Percentiles rank a stretch among this genome's conserved stretches.
Conservation (phyloP, 805 yeast species). For the Saturnispora bothae region DNA sequence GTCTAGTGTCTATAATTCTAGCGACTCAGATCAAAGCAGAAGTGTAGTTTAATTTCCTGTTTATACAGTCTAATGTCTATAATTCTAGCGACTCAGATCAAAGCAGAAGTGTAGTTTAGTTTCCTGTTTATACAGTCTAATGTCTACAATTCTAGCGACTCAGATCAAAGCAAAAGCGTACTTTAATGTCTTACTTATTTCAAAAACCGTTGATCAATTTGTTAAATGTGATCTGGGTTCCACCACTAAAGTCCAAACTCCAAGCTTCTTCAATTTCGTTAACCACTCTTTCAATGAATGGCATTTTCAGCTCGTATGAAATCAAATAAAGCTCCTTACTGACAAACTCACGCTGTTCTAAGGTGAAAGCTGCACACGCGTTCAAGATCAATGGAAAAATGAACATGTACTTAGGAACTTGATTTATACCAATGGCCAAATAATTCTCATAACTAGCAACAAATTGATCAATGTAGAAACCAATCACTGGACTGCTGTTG, state of each 20-base stretch:
- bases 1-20: too few relatives aligned
- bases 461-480: constrained; percentile 21
- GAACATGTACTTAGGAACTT: constrained; percentile 9
- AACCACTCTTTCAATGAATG: constrained; percentile 14
- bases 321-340: constrained; percentile 19
- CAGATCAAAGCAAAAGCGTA: background rate
- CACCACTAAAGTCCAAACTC: constrained; percentile 18
- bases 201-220: constrained; percentile 8
- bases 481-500: constrained; percentile 18
- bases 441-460: constrained; percentile 12
- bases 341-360: constrained; percentile 19
- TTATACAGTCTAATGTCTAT: too few relatives aligned
- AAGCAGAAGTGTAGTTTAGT: too few relatives aligned
- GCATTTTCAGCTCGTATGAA: constrained; percentile 10
- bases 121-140: too few relatives aligned
- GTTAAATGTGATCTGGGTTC: constrained; percentile 5
- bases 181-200: background rate
- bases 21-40: too few relatives aligned
- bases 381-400: constrained; percentile 21
- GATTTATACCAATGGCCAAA: background rate
- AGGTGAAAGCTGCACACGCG: constrained; percentile 20
- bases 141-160: too few relatives aligned
- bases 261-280: constrained; percentile 22
- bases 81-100: too few relatives aligned
- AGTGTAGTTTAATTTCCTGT: too few relatives aligned